Evolutionary conservation across 129 eudicot species (phyloP).

Genomic region (Arctium lappa): DNA sequence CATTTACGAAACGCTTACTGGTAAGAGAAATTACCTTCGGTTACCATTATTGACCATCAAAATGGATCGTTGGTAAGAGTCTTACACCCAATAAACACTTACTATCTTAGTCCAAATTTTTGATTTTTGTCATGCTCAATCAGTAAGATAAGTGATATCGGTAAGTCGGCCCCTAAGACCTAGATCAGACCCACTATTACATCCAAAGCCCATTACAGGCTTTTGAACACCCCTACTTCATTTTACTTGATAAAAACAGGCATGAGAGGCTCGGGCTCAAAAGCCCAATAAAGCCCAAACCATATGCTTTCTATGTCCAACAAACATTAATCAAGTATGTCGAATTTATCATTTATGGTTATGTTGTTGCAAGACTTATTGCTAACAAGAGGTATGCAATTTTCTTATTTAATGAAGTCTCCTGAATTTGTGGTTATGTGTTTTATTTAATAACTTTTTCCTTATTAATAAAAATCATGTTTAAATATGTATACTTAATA

Average conservation of each 20-base stretch:
- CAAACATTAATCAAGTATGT: background rate
- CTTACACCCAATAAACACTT: too few relatives aligned
- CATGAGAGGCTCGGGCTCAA: background rate
- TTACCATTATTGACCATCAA: too few relatives aligned
- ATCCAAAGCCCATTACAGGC: background rate
- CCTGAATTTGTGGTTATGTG: background rate
- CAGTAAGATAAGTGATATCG: too few relatives aligned
- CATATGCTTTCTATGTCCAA: background rate
- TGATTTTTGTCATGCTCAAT: too few relatives aligned
- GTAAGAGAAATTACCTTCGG: too few relatives aligned
- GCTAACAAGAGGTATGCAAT: background rate
- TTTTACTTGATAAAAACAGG: background rate
- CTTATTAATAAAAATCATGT: background rate
- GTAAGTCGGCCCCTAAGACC: background rate
- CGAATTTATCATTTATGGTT: background rate
- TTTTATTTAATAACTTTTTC: background rate
- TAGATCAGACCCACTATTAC: background rate
- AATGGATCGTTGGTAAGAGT: too few relatives aligned
- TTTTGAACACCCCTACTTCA: too few relatives aligned
- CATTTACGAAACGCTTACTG: too few relatives aligned
- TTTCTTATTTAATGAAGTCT: background rate
- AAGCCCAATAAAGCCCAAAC: background rate
- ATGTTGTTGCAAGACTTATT: background rate
- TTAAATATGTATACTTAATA: background rate
- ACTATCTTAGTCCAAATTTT: too few relatives aligned